Base-by-base conservation (phyloP, 306 rosid genomes). In the Gillenia trifoliata region DNA sequence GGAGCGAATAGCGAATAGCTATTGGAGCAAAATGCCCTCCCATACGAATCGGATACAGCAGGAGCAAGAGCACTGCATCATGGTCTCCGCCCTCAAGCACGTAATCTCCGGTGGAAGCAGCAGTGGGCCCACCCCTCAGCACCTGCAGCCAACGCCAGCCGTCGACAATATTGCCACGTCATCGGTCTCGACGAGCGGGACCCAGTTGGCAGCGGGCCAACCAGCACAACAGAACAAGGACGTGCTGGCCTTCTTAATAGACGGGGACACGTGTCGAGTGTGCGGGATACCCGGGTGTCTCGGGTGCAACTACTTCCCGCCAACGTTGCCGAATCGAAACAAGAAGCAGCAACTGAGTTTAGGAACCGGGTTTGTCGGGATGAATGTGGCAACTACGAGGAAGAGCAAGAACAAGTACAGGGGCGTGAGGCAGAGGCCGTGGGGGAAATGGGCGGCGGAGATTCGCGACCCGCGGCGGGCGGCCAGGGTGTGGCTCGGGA, bases 401-500 rank as follows among this genome's bases (percentile, higher is more conserved):
- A 56, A 26, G 55, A 15, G 56, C 73, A 78, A 76, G 72, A 54
- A 59, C 22, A 70, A 71, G 8, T 82, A 81, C 83, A 80, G 87
- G 64, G 94, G 94, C 52, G 94, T 87, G 73, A 73, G 91, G 62
- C 87, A 80, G 79, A 85, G 89, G 78, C 88, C 88, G 1, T 81
- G 89, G 89, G 91, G 94, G 19, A 89, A 87, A 49, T 89, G 91
- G 91, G 91, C 87, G 10, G 88, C 88, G 0, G 94, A 87, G 83
- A 89, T 85, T 26, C 57, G 88, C 25, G 90, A 87, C 69, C 94
- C 92, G 0, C 26, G 43, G 13, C 52, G 75, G 4, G 85, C 87
- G 0, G 40, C 65, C 0, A 77, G 89, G 15, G 87, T 87, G 23
- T 89, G 92, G 95, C 82, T 87, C 0, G 86, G 91, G 29, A 87